A percentile compares a stretch with the other conserved stretches of the same genome.
Conservation (phyloP, 768 basidiomycete genomes). For the Tulasnella sp. region DNA sequence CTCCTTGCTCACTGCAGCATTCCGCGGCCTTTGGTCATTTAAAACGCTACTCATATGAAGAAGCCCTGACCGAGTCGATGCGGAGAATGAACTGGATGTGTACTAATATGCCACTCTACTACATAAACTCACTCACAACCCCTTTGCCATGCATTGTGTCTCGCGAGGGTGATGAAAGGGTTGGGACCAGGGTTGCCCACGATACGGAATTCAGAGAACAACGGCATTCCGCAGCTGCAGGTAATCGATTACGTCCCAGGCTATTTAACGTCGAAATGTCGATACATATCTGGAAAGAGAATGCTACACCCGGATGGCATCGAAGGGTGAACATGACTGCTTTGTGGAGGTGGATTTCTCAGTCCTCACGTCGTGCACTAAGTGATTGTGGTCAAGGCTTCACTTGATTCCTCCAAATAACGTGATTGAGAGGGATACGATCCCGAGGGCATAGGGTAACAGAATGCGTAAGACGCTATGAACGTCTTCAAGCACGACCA, state of each 20-base stretch:
- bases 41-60: not conserved
- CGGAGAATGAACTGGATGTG: not conserved
- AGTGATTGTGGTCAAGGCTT: not conserved
- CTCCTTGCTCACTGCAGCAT: not conserved
- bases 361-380: not conserved
- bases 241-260: not conserved
- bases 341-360: not conserved
- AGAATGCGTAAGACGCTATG: not conserved
- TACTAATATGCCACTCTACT: not conserved
- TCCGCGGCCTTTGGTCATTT: slow-evolving; percentile 1
- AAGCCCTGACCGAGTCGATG: not conserved
- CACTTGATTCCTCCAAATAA: not conserved
- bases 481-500: not conserved
- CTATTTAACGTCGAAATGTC: not conserved
- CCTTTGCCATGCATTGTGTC: not conserved
- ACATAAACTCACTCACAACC: not conserved
- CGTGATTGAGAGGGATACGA: not conserved
- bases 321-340: not conserved
- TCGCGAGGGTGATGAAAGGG: slow-evolving; percentile 1
- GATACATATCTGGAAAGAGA: not conserved
- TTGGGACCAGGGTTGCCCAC: not conserved
- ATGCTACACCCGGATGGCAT: not conserved
- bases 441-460: not conserved
- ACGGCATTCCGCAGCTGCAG: not conserved
- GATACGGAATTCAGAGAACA: not conserved